Percentiles rank a stretch among this genome's conserved stretches.
phyloP scores from a whole-genome alignment of 495 filamentous ascomycete species.

The Aspergillus taichungensis region DNA sequence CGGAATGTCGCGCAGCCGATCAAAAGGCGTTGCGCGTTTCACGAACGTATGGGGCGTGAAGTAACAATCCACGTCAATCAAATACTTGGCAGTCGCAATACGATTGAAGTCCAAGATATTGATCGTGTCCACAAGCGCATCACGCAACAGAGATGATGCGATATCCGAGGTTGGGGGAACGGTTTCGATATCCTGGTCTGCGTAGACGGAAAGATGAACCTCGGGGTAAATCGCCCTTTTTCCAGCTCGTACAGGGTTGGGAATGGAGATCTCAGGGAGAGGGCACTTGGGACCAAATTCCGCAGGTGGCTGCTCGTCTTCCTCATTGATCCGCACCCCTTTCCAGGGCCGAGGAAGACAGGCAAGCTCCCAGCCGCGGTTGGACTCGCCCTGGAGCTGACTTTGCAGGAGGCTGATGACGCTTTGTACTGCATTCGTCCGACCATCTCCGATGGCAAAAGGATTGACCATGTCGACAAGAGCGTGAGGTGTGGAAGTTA shows the following conservation, averaged over 20 bases:
- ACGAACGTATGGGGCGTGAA: conserved; percentile 83
- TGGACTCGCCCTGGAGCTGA: conserved; percentile 67
- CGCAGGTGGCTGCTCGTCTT: conserved; percentile 35
- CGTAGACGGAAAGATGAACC: conserved; percentile 87
- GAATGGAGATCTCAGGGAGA: conserved; percentile 66
- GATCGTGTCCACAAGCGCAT: conserved; percentile 85
- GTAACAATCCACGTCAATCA: conserved; percentile 93
- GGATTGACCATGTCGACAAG: conserved; percentile 78
- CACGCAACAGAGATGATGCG: conserved; percentile 71
- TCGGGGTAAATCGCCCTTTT: conserved; percentile 77
- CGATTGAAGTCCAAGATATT: conserved; percentile 92
- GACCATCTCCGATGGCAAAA: conserved; percentile 53
- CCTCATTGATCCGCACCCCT: conserved; percentile 36
- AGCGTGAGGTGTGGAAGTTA: conserved; percentile 73
- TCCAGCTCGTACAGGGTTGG: conserved; percentile 64
- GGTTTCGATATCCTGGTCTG: conserved; percentile 81
- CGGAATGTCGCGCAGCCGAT: conserved; percentile 66
- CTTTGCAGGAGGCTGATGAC: conserved; percentile 76
- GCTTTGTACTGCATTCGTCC: conserved; percentile 49
- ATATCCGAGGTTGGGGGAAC: conserved; percentile 71
- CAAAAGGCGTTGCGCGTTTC: conserved; percentile 84
- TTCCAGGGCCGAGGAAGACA: conserved; percentile 84
- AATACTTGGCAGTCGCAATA: conserved; percentile 70
- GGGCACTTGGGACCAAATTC: conserved; percentile 57
- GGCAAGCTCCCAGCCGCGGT: conserved; percentile 60